A percentile compares a stretch with the other conserved stretches of the same genome.
These are phyloP conservation scores for Tricholoma terreum DNA, from an alignment of 768 basidiomycete species.

Conservation along the genomic window DNA sequence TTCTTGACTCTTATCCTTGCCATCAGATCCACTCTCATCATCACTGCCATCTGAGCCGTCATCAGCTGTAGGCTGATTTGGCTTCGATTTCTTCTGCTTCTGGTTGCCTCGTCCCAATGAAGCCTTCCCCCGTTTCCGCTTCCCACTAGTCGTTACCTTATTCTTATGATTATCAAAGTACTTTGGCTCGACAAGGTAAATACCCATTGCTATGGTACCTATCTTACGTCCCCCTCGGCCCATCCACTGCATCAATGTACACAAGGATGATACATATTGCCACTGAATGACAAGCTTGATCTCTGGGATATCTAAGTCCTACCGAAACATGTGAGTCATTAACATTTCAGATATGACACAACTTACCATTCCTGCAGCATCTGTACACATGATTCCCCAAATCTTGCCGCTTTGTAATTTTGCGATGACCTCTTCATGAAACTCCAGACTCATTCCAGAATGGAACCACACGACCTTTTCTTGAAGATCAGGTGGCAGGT, in stretches of 20 bases:
- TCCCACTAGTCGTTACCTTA: background rate
- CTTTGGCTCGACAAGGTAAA: conserved; percentile 13
- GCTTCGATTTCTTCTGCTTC: no score
- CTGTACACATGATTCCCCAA: background rate
- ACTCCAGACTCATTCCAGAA: background rate
- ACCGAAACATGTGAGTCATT: background rate
- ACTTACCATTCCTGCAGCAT: conserved; percentile 2
- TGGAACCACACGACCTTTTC: background rate
- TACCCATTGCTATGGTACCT: conserved; percentile 1
- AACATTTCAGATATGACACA: background rate
- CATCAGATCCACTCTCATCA: no score
- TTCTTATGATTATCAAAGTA: conserved; percentile 10
- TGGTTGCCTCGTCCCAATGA: no score
- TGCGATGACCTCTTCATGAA: background rate
- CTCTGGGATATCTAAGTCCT: conserved; percentile 13
- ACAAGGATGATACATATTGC: conserved; percentile 5
- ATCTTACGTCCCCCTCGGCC: conserved; percentile 9
- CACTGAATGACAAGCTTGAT: conserved; percentile 15
- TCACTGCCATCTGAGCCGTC: background rate
- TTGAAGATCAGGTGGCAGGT: background rate
- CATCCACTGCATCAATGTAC: conserved; percentile 12
- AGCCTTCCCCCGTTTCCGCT: background rate
- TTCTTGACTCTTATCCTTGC: no score
- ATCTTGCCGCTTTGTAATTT: background rate
- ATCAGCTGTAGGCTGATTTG: background rate